Evolutionary conservation across 2,329 filamentous ascomycete genomes (phyloP).

Genomic region (Aspergillus latus): DNA sequence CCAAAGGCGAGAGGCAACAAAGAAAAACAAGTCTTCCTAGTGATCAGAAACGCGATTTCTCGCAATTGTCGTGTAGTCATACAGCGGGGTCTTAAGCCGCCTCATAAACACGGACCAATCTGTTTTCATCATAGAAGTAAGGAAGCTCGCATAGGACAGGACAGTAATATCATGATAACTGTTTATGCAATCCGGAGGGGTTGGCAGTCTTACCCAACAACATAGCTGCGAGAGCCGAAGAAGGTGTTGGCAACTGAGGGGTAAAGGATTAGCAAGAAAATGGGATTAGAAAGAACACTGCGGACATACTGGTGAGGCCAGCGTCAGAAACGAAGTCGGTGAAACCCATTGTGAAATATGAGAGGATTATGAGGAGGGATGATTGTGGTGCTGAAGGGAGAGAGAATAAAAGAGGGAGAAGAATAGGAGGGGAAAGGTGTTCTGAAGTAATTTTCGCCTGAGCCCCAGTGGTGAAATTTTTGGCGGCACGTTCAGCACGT

Average conservation of each 20-base stretch:
- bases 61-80: slow-evolving; percentile 74
- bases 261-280: slow-evolving; percentile 34
- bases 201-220: slow-evolving; percentile 67
- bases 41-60: slow-evolving; percentile 74
- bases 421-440: slow-evolving; percentile 34
- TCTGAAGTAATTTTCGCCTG: slow-evolving; percentile 30
- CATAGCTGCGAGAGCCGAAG: slow-evolving; percentile 69
- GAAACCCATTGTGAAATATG: slow-evolving; percentile 61
- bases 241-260: slow-evolving; percentile 46
- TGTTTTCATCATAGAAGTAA: slow-evolving; percentile 69
- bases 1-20: slow-evolving; percentile 14
- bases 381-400: slow-evolving; percentile 16
- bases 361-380: slow-evolving; percentile 21
- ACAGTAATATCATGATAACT: slow-evolving; percentile 25
- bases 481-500: slow-evolving; percentile 30
- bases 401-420: slow-evolving; percentile 28
- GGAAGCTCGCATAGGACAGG: slow-evolving; percentile 10
- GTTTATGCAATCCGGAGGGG: slow-evolving; percentile 23
- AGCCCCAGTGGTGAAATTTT: slow-evolving; percentile 25
- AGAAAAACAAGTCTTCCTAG: slow-evolving; percentile 18
- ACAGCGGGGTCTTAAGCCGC: slow-evolving; percentile 85
- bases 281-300: slow-evolving; percentile 22
- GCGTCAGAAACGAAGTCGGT: slow-evolving; percentile 63
- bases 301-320: slow-evolving; percentile 58
- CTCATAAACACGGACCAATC: slow-evolving; percentile 96